phyloP scores from a whole-genome alignment of 176 grass and related monocot species.

The Triticum monococcum region DNA sequence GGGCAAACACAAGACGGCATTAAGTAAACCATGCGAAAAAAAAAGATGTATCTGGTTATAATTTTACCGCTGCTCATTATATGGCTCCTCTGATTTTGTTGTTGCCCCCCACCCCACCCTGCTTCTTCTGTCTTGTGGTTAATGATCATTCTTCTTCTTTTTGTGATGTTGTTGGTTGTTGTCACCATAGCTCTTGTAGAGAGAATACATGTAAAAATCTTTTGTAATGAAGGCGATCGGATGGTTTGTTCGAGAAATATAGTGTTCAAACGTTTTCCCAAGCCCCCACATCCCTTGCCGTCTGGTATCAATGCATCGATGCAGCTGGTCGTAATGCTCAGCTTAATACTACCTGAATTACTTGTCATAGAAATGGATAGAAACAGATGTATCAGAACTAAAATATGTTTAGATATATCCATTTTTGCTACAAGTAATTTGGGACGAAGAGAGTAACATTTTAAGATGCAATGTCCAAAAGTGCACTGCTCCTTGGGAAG shows the following conservation, averaged over 20 bases:
- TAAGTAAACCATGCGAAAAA: conserved; percentile 44
- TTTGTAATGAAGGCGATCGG: conserved; percentile 49
- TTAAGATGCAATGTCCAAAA: background rate
- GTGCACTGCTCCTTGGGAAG: background rate
- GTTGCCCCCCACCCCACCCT: conserved; percentile 6
- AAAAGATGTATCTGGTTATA: conserved; percentile 58
- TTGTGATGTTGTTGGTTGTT: conserved; percentile 40
- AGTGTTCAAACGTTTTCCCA: conserved; percentile 12
- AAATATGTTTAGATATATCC: too few species aligned
- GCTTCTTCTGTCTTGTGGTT: conserved; percentile 26
- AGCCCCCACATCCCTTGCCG: background rate
- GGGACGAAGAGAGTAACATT: background rate
- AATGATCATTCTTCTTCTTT: conserved; percentile 50
- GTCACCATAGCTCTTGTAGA: conserved; percentile 67
- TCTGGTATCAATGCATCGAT: background rate
- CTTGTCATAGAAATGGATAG: too few species aligned
- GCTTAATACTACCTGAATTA: background rate
- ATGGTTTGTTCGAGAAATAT: conserved; percentile 62
- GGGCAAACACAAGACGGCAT: conserved; percentile 83
- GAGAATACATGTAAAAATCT: conserved; percentile 88
- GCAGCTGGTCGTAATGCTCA: background rate
- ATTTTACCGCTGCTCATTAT: conserved; percentile 56
- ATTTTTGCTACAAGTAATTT: too few species aligned
- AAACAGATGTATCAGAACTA: too few species aligned
- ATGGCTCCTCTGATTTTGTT: conserved; percentile 49